Evolutionary conservation across 305 asterid genomes (phyloP), one percentile per base, ranked within the genome.

Genomic region (Solanum hybrid): DNA sequence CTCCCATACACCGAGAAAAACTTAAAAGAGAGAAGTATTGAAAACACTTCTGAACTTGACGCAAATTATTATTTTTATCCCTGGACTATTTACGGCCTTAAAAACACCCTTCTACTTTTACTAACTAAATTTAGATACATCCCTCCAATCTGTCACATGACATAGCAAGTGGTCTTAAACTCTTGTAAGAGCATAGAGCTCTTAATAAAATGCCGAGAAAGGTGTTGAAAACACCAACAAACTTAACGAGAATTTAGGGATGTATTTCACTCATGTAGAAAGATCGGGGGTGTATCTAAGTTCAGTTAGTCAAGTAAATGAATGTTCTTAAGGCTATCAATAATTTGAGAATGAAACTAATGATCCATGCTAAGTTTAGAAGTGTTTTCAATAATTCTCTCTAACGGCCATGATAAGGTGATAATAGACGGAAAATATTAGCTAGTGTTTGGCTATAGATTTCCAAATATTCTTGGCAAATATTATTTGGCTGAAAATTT

Each of bases 141-240:
- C 69, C 24, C 32, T 3, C 4, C 10, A 20, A 20, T 20, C 24
- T 56, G 24, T 0, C 69, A 56, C 69, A 56, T 56, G 5, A 20
- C 69, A 56, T 60, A 60, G 2, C 71, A 60, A 60, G 26, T 60
- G 5, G 24, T 20, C 24, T 60, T 22, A 60, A 60, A 60, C 11
- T 60, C 71, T 60, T 20, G n/a, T 60, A 60, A 3, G 9, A 17
- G 11, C 0, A 60, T 60, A 3, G 0, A 20, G 0, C 0, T 60
- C 71, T 60, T 20, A 7, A 20, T 60, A 20, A 20, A 60, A 60
- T 60, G 5, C 2, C 5, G 5, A 60, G 2, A 60, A 17, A 60
- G 9, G 71, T 60, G 24, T 20, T 60, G 11, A 60, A 60, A 20
- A 60, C 24, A 3, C 4, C 24, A 7, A 4, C n/a, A 20, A 3